These are phyloP conservation scores for Xylariales sp. DNA, from an alignment of 2,329 filamentous ascomycete species.

Conservation along the genomic window DNA sequence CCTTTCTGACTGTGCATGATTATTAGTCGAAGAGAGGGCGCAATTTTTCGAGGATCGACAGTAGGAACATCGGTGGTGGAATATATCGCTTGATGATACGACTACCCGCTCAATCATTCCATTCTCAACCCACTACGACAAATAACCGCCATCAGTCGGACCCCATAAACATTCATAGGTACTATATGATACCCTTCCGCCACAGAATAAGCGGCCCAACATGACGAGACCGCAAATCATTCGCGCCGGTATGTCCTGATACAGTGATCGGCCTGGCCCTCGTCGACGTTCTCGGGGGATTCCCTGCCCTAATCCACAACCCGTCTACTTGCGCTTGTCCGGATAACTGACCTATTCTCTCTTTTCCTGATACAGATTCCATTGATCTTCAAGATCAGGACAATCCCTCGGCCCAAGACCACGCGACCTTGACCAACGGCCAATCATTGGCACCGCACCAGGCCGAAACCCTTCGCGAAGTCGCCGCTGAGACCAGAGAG, in stretches of 20 bases:
- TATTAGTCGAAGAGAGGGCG: too few species aligned
- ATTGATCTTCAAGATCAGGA: constrained; percentile 87
- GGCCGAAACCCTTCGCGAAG: constrained; percentile 75
- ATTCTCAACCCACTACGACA: neutral
- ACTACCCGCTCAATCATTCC: neutral
- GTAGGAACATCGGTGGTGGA: neutral
- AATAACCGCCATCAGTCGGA: too few species aligned
- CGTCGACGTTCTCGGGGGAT: neutral
- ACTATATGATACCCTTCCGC: constrained; percentile 23
- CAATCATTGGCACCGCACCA: constrained; percentile 68
- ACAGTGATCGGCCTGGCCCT: constrained; percentile 1
- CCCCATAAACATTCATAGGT: too few species aligned
- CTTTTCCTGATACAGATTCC: constrained; percentile 60
- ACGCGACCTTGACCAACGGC: constrained; percentile 42
- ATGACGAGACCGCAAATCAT: constrained; percentile 59
- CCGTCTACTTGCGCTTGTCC: constrained; percentile 7
- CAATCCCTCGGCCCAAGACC: constrained; percentile 79
- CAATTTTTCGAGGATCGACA: too few species aligned
- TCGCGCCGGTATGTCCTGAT: constrained; percentile 49
- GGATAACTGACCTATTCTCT: constrained; percentile 22
- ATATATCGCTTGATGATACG: neutral
- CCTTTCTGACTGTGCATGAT: too few species aligned
- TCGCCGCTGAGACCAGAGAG: constrained; percentile 73
- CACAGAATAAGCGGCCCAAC: constrained; percentile 26
- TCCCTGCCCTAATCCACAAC: too few species aligned